A percentile compares a stretch with the other conserved stretches of the same genome.
These are phyloP conservation scores for Neurospora sp. DNA, from an alignment of 495 filamentous ascomycete genomes.

Conservation along the genomic window DNA sequence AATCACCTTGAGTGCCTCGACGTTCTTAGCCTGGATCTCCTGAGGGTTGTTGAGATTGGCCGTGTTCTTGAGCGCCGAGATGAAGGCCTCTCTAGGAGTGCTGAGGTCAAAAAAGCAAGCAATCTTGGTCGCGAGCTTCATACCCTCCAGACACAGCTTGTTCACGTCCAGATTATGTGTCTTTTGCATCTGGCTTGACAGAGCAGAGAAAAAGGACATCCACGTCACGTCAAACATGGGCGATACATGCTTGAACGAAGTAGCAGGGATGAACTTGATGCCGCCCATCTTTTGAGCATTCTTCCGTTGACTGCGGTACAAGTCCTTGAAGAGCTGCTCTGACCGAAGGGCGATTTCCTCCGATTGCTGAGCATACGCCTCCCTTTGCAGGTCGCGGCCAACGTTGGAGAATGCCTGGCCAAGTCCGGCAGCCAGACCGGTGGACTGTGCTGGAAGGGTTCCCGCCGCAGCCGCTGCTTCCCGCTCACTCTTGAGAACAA, in stretches of 20 bases:
- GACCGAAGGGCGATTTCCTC: constrained; percentile 67
- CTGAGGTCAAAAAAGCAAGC: constrained; percentile 89
- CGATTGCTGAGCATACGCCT: constrained; percentile 87
- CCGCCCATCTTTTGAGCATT: constrained; percentile 54
- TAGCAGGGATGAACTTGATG: constrained; percentile 78
- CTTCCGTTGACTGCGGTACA: constrained; percentile 76
- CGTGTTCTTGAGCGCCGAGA: constrained; percentile 83
- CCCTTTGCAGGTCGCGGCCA: constrained; percentile 82
- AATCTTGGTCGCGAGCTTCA: constrained; percentile 85
- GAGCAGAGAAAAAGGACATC: constrained; percentile 95
- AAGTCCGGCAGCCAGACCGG: constrained; percentile 71
- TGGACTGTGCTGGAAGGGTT: constrained; percentile 45
- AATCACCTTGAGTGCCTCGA: constrained; percentile 84
- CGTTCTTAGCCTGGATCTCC: constrained; percentile 92
- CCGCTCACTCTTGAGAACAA: constrained; percentile 86
- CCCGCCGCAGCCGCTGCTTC: constrained; percentile 72
- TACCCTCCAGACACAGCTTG: constrained; percentile 84
- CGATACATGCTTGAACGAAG: constrained; percentile 86
- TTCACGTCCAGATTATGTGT: constrained; percentile 86
- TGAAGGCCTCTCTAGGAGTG: constrained; percentile 85
- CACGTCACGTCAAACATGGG: constrained; percentile 99
- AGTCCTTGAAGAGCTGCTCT: constrained; percentile 77
- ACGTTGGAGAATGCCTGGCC: constrained; percentile 85
- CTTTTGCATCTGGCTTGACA: constrained; percentile 85
- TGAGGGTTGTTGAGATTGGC: constrained; percentile 91